Conservation (phyloP, 169 alveolate genomes). For the Plasmodium reichenowi region DNA sequence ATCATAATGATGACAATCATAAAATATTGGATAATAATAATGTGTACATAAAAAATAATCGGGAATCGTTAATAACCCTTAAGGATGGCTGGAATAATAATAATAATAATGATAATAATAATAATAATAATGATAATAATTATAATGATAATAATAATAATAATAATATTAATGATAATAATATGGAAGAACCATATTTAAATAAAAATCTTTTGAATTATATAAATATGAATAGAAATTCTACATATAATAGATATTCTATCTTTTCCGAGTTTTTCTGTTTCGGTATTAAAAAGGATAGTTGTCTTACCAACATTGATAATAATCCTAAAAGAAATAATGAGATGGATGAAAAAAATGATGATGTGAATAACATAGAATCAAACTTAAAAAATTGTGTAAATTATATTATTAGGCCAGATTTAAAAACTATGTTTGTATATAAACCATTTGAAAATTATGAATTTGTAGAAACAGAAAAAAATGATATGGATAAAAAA, state of each 20-base stretch:
- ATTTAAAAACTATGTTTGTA: slow-evolving; percentile 62
- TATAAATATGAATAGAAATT: slow-evolving; percentile 16
- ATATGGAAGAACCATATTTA: slow-evolving; percentile 16
- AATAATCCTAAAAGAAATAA: neutral
- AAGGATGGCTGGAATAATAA: neutral
- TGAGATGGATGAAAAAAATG: slow-evolving; percentile 5
- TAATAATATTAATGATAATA: slow-evolving; percentile 1
- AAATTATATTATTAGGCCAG: slow-evolving; percentile 55
- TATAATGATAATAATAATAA: neutral
- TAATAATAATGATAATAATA: neutral
- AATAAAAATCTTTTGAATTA: slow-evolving; percentile 13
- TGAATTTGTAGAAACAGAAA: slow-evolving; percentile 23
- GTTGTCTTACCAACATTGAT: too few relatives aligned
- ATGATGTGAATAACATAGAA: neutral
- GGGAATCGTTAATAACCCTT: too few relatives aligned
- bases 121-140: slow-evolving; percentile 1
- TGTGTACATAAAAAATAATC: neutral
- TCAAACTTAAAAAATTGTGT: neutral
- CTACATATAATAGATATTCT: neutral
- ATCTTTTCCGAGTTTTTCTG: too few relatives aligned
- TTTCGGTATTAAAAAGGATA: too few relatives aligned
- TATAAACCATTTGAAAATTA: slow-evolving; percentile 70
- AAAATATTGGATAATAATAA: neutral
- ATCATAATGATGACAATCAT: slow-evolving; percentile 5
- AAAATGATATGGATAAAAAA: neutral